Base-by-base conservation (phyloP, 441 rosid species). In the Cnidoscolus chayamansa region DNA sequence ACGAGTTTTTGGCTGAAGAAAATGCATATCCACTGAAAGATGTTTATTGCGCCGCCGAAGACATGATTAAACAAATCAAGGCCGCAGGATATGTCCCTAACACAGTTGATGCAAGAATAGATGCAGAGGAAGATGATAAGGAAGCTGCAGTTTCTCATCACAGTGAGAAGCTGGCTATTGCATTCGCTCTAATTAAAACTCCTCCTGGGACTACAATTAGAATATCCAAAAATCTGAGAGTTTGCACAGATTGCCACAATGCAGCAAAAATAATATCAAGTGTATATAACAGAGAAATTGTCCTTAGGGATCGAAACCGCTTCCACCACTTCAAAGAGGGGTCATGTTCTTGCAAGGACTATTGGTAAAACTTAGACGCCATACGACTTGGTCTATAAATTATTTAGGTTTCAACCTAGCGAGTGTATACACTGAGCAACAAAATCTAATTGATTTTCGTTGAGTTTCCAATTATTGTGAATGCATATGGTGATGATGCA, bases 271-370 rank as follows among this genome's bases (percentile, higher is more conserved):
- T 70, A 16, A 48, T 70, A 70, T 70, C 65, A 10, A 31, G 31
- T 43, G 73, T 70, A n/a, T 59, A 70, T 30, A 47, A 58, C 10
- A 70, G 57, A 70, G 65, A 70, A 31, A 47, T 69, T 47, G 31
- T 60, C 7, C 48, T 59, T 20, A 57, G 64, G 73, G 73, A 70
- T 58, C 19, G 45, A 58, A 70, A 68, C 19, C 72, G 72, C 54
- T 69, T 69, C 72, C 72, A 43, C 54, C 64, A 57, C 40, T 69
- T 69, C n/a, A 69, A 69, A 69, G 72, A 69, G 10, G 72, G 72
- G 4, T 69, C 60, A 0, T 69, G 72, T 69, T 69, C 72, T 54
- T 69, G 72, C 63, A 69, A 69, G 5, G 72, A 69, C 53, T 56
- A 69, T 32, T 69, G 72, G 72, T 69, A 69, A 54, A 31, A 47